A percentile compares a stretch with the other conserved stretches of the same genome.
Conservation (phyloP, 306 rosid species). For the Cucurbita moschata region DNA sequence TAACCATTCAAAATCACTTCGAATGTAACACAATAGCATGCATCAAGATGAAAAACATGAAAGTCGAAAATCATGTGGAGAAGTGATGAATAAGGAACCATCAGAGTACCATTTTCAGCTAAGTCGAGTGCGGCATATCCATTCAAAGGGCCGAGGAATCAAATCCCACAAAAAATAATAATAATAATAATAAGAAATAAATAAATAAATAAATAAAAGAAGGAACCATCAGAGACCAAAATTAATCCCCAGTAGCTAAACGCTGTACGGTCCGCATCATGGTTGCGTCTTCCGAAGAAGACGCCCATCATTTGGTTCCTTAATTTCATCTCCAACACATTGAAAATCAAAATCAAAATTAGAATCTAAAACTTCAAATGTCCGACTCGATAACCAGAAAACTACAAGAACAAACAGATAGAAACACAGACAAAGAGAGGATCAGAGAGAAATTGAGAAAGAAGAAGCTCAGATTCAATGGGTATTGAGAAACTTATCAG, state of each 20-base stretch:
- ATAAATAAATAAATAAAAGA: neutral
- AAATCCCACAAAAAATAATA: neutral
- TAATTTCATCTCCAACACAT: neutral
- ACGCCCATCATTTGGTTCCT: constrained; percentile 59
- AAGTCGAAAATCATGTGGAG: no score
- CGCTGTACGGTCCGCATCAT: constrained; percentile 96
- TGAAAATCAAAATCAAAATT: neutral
- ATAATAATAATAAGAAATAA: neutral
- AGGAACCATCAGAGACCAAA: constrained; percentile 77
- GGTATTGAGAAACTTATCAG: constrained; percentile 67
- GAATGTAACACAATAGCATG: no score
- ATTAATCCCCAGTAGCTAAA: constrained; percentile 52
- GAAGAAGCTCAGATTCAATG: constrained; percentile 14
- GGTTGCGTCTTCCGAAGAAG: constrained; percentile 27
- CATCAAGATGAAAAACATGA: no score
- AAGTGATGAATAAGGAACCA: no score
- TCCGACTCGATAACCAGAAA: no score
- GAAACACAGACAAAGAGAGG: no score
- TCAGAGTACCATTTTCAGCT: neutral
- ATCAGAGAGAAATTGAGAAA: neutral
- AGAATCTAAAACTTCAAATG: neutral
- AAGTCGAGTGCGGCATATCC: neutral
- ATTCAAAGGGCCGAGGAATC: neutral
- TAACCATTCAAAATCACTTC: no score
- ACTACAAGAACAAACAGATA: neutral